Evolutionary conservation across 352 stramenopile genomes (phyloP).

Genomic region (Phytophthora europaea): DNA sequence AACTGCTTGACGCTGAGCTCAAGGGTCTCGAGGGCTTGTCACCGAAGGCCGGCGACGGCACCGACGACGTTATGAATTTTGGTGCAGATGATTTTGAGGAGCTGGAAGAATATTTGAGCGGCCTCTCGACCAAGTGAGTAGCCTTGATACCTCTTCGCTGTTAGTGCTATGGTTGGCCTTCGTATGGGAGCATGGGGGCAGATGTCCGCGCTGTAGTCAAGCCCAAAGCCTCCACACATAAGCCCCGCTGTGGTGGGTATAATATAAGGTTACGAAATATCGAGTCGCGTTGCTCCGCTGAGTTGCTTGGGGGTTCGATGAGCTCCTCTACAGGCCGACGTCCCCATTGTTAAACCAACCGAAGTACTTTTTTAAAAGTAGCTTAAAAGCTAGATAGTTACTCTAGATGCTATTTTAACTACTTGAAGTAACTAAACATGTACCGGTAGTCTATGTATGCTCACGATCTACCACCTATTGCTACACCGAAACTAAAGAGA

Average conservation of each 20-base stretch:
- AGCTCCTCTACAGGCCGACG: no score
- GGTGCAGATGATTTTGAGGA: slow-evolving; percentile 90
- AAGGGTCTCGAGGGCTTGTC: slow-evolving; percentile 70
- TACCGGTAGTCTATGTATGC: no score
- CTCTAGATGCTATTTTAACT: no score
- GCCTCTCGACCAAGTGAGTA: slow-evolving; percentile 63
- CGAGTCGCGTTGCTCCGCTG: no score
- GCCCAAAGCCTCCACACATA: slow-evolving; percentile 13
- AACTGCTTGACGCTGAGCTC: slow-evolving; percentile 80
- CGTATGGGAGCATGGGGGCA: slow-evolving; percentile 2
- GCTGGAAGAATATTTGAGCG: slow-evolving; percentile 89
- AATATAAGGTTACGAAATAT: no score
- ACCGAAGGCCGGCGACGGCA: slow-evolving; percentile 50
- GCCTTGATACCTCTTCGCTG: slow-evolving; percentile 1
- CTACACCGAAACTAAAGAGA: no score
- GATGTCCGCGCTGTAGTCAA: slow-evolving; percentile 13
- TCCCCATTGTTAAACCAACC: no score
- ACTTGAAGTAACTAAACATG: no score
- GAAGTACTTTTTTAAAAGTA: no score
- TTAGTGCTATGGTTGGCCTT: slow-evolving; percentile 16
- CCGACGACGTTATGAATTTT: slow-evolving; percentile 87
- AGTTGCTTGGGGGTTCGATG: no score
- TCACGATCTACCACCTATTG: no score
- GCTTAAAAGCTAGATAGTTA: no score
- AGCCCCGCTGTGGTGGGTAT: slow-evolving; percentile 4